Evolutionary conservation across 1,284 basidiomycete species (phyloP).

Genomic region (Chiua sp.): DNA sequence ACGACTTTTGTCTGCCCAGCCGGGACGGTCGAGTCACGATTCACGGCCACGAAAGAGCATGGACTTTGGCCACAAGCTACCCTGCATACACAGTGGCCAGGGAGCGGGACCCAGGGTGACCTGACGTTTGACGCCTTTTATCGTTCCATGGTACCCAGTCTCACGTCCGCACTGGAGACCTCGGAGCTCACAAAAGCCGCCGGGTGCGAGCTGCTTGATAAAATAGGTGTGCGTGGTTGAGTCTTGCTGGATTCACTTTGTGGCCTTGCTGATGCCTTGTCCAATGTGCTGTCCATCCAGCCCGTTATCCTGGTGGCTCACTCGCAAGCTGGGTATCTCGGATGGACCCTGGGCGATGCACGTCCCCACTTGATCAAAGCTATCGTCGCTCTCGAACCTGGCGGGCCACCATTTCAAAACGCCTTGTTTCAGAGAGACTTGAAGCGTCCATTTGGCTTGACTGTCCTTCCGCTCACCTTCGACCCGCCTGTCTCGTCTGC

Average conservation of each 20-base stretch:
- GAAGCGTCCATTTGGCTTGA: slow-evolving; percentile 48
- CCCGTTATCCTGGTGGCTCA: slow-evolving; percentile 52
- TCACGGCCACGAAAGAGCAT: slow-evolving; percentile 48
- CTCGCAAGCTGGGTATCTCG: slow-evolving; percentile 52
- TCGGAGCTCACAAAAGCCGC: slow-evolving; percentile 36
- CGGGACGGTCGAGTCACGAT: slow-evolving; percentile 43
- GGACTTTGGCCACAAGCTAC: slow-evolving; percentile 52
- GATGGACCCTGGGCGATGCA: slow-evolving; percentile 54
- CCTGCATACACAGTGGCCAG: slow-evolving; percentile 58
- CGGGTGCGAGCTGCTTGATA: slow-evolving; percentile 35
- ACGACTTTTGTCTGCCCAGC: slow-evolving; percentile 37
- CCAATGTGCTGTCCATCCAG: slow-evolving; percentile 27
- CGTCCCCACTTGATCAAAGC: slow-evolving; percentile 48
- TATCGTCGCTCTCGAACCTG: slow-evolving; percentile 53
- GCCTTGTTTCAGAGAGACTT: slow-evolving; percentile 45
- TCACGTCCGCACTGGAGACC: slow-evolving; percentile 27
- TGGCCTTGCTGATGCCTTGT: slow-evolving; percentile 3
- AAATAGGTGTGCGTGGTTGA: slow-evolving; percentile 32
- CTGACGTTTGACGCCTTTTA: slow-evolving; percentile 50
- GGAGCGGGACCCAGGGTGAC: slow-evolving; percentile 52
- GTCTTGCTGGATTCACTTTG: neutral
- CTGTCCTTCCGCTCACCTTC: slow-evolving; percentile 50
- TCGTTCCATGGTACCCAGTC: slow-evolving; percentile 39
- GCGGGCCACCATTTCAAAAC: slow-evolving; percentile 53
- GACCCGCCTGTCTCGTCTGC: slow-evolving; percentile 45